Evolutionary conservation across 306 rosid species (phyloP).

Genomic region (Morella rubra): DNA sequence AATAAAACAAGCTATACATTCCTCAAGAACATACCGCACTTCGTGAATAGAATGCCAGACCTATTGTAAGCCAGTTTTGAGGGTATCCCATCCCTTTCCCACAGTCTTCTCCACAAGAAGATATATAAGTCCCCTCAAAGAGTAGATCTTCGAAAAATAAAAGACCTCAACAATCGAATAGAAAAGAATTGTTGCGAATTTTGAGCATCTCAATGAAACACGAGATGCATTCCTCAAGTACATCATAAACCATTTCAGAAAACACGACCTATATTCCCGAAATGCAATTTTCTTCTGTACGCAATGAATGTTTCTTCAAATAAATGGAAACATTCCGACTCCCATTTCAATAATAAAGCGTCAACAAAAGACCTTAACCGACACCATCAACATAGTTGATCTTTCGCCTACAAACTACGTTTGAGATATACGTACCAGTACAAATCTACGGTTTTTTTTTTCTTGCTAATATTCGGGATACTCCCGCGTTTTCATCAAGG

Average conservation of each 20-base stretch:
- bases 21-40: background rate
- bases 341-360: background rate
- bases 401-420: background rate
- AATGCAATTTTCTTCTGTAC: background rate
- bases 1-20: too few species aligned
- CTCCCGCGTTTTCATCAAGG: background rate
- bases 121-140: background rate
- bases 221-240: background rate
- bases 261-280: background rate
- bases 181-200: background rate
- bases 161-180: background rate
- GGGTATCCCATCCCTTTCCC: background rate
- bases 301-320: background rate
- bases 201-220: background rate
- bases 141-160: background rate
- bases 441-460: background rate
- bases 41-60: background rate
- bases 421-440: background rate
- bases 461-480: background rate
- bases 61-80: background rate
- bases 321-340: background rate
- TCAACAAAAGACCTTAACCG: background rate
- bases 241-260: background rate
- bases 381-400: background rate
- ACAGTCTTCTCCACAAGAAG: background rate